phyloP scores from a whole-genome alignment of 768 basidiomycete species.

The Lentinula aciculospora region DNA sequence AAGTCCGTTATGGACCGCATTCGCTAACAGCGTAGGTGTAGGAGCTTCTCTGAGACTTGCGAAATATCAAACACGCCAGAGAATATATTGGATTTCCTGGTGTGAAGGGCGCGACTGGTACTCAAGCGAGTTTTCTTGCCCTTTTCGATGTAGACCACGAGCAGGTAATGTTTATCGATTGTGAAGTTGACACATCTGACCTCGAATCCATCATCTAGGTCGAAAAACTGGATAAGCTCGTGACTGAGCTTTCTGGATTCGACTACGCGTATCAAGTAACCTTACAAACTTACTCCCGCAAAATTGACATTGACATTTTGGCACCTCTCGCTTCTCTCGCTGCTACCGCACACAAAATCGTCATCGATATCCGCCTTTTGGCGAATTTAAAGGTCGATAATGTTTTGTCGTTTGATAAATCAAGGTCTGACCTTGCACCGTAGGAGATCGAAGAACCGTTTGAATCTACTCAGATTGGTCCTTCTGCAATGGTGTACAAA shows the following conservation, averaged over 20 bases:
- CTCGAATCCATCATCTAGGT: slow-evolving; percentile 44
- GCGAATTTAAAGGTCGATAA: slow-evolving; percentile 76
- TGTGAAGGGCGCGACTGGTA: slow-evolving; percentile 99
- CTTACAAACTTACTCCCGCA: slow-evolving; percentile 97
- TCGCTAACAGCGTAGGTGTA: slow-evolving; percentile 20
- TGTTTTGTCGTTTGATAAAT: too few relatives aligned
- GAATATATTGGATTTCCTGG: slow-evolving; percentile 96
- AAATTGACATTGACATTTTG: slow-evolving; percentile 92
- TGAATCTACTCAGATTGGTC: slow-evolving; percentile 97
- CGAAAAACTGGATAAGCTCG: slow-evolving; percentile 79
- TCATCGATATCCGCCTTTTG: slow-evolving; percentile 88
- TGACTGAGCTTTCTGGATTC: slow-evolving; percentile 91
- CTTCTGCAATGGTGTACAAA: slow-evolving; percentile 98
- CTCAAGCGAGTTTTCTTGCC: slow-evolving; percentile 92
- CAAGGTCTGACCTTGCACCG: background rate
- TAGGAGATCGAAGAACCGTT: slow-evolving; percentile 98
- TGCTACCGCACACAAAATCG: slow-evolving; percentile 96
- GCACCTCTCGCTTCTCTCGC: slow-evolving; percentile 86
- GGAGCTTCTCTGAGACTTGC: slow-evolving; percentile 95
- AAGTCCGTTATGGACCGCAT: background rate
- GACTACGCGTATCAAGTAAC: slow-evolving; percentile 95
- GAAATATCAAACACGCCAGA: slow-evolving; percentile 85
- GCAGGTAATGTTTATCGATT: slow-evolving; percentile 45
- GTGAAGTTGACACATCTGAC: background rate
- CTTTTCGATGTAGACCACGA: slow-evolving; percentile 94